Conservation (phyloP, 805 yeast species). For the Kurtzmaniella fragi region DNA sequence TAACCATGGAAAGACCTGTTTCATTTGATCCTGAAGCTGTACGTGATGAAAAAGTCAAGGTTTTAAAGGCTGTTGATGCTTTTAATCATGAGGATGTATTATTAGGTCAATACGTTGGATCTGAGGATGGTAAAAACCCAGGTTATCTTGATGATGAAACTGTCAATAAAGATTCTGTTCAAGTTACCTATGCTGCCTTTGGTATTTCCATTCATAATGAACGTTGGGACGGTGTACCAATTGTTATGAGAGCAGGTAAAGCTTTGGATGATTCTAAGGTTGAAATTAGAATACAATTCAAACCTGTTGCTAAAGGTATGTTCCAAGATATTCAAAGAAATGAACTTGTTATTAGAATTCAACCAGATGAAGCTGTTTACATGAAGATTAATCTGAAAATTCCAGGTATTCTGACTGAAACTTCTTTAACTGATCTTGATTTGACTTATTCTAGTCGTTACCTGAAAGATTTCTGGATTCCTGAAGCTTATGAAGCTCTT, state of each 20-base stretch:
- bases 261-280: conserved; percentile 95
- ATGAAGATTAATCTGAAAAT: conserved; percentile 89
- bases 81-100: conserved; percentile 63
- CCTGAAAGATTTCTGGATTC: conserved; percentile 81
- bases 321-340: conserved; percentile 80
- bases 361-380: conserved; percentile 92
- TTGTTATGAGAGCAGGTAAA: conserved; percentile 94
- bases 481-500: conserved; percentile 96
- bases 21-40: conserved; percentile 89
- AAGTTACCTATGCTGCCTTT: conserved; percentile 90
- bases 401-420: conserved; percentile 83
- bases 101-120: conserved; percentile 82
- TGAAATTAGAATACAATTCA: conserved; percentile 90
- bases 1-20: conserved; percentile 94
- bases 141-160: conserved; percentile 90
- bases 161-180: conserved; percentile 73
- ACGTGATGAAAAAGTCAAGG: conserved; percentile 94
- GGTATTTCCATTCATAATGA: conserved; percentile 78
- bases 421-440: conserved; percentile 86
- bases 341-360: conserved; percentile 90
- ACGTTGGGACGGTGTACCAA: conserved; percentile 98
- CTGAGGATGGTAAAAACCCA: conserved; percentile 86
- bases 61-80: conserved; percentile 73
- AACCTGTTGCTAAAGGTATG: conserved; percentile 77
- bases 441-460: conserved; percentile 79